Base-by-base conservation (phyloP, 1,139 yeast species). In the Saccharomyces hybrid region DNA sequence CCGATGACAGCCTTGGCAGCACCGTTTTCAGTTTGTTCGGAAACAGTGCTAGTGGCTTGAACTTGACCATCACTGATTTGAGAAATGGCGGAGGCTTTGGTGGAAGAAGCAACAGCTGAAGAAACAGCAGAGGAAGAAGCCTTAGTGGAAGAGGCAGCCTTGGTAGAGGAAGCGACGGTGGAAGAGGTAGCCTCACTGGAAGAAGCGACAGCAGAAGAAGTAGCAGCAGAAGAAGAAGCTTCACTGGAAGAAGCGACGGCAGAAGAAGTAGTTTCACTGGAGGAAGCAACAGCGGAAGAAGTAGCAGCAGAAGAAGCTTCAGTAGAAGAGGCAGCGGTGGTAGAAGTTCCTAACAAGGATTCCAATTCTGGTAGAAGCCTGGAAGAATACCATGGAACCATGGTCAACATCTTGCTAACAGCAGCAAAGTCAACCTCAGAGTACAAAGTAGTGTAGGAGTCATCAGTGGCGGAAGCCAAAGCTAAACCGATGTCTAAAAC, bases 301-400 rank as follows among this genome's bases (percentile, higher is more conserved):
- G 38, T 41, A 47, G 38, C 49, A 28, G 49, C 16, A 30, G 49
- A 47, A 47, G 30, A 46, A 31, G 41, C 34, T 11, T 25, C 49
- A 47, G 26, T 6, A 34, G 51, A 25, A 20, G 51, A 49, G 28
- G 47, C 20, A 13, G 47, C 27, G 8, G 50, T 13, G 34, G 50
- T 9, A 5, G 49, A 26, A n/a, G 28, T 25, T 25, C 26, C 31
- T 13, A 14, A 55, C 31, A 63, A 64, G 31, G 67, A 65, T 41
- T 59, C 66, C 41, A 71, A 58, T 46, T 58, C 54, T 16, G 52
- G 52, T 31, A 14, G 9, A 23, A 50, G 46, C 68, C 77, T 71
- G 46, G 70, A 59, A 7, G 73, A 67, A 60, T 72, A 73, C 76
- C 76, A 73, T 61, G 76, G 76, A 50, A 74, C 63, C 42, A 63